Evolutionary conservation across 2,329 filamentous ascomycete species (phyloP).

Genomic region (Cryphonectria radicalis): DNA sequence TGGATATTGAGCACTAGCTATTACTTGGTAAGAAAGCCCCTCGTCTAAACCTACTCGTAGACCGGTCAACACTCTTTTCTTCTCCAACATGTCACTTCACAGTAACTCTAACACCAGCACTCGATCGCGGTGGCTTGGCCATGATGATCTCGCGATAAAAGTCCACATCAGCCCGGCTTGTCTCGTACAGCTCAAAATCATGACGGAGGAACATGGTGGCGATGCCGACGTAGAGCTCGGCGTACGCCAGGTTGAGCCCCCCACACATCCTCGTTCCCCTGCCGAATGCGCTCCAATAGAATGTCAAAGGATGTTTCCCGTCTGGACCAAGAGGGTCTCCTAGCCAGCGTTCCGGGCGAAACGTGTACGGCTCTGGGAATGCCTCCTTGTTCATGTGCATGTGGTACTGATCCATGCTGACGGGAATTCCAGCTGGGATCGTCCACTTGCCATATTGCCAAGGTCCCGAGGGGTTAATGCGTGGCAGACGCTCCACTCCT

Average conservation of each 20-base stretch:
- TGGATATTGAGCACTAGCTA: not conserved
- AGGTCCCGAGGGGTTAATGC: not conserved
- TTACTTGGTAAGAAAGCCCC: not conserved
- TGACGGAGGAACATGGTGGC: constrained; percentile 14
- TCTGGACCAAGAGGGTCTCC: constrained; percentile 4
- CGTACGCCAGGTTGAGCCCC: not conserved
- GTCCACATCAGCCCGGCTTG: not conserved
- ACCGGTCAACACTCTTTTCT: not conserved
- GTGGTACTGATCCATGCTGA: constrained; percentile 15
- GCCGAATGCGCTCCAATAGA: constrained; percentile 7
- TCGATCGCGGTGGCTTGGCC: constrained; percentile 7
- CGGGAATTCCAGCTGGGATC: not conserved
- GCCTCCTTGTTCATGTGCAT: not conserved
- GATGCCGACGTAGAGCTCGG: constrained; percentile 14
- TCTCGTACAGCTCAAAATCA: constrained; percentile 4
- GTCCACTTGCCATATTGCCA: not conserved
- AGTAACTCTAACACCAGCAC: not conserved
- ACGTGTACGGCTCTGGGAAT: constrained; percentile 5
- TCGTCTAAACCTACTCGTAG: not conserved
- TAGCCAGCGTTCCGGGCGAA: constrained; percentile 7
- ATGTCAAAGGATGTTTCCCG: not conserved
- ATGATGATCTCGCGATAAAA: constrained; percentile 2
- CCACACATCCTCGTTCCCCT: constrained; percentile 1
- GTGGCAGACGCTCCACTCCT: constrained; percentile 4
- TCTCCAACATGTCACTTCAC: not conserved